A percentile compares a stretch with the other conserved stretches of the same genome.
Evolutionary conservation across 2,329 filamentous ascomycete species (phyloP).

Genomic region (Davidsoniella eucalypti): DNA sequence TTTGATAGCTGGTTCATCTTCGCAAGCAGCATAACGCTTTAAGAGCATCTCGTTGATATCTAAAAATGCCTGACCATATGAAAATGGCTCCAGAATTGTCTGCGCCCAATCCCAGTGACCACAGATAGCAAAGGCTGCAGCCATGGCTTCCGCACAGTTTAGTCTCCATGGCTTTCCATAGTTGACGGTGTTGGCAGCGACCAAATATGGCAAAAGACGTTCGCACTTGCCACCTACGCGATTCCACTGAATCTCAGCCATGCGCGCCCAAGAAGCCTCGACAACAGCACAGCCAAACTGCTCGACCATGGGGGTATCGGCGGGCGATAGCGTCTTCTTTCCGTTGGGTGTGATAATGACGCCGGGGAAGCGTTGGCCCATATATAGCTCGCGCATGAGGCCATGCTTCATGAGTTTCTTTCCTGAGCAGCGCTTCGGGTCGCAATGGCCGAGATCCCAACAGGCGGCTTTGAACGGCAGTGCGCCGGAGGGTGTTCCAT

Average conservation of each 20-base stretch:
- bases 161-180: slow-evolving; percentile 90
- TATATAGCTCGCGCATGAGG: slow-evolving; percentile 79
- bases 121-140: slow-evolving; percentile 84
- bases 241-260: slow-evolving; percentile 76
- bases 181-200: slow-evolving; percentile 92
- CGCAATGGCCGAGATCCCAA: slow-evolving; percentile 96
- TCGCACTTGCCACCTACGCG: slow-evolving; percentile 90
- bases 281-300: slow-evolving; percentile 88
- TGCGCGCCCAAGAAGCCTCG: slow-evolving; percentile 91
- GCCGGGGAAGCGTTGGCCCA: slow-evolving; percentile 82
- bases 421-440: slow-evolving; percentile 89
- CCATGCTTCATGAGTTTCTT: slow-evolving; percentile 87
- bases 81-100: slow-evolving; percentile 66
- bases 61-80: slow-evolving; percentile 75
- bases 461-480: slow-evolving; percentile 78
- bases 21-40: slow-evolving; percentile 70
- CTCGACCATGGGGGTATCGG: slow-evolving; percentile 66
- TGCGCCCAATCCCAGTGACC: slow-evolving; percentile 83
- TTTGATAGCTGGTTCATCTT: slow-evolving; percentile 68
- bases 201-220: slow-evolving; percentile 78
- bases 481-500: slow-evolving; percentile 23
- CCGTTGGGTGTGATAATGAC: slow-evolving; percentile 93
- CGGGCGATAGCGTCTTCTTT: slow-evolving; percentile 67
- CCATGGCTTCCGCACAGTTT: slow-evolving; percentile 91
- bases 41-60: slow-evolving; percentile 77